Evolutionary conservation across 2,329 filamentous ascomycete genomes (phyloP), one percentile per base, ranked within the genome.

Genomic region (Arthrobotrys entomopaga): DNA sequence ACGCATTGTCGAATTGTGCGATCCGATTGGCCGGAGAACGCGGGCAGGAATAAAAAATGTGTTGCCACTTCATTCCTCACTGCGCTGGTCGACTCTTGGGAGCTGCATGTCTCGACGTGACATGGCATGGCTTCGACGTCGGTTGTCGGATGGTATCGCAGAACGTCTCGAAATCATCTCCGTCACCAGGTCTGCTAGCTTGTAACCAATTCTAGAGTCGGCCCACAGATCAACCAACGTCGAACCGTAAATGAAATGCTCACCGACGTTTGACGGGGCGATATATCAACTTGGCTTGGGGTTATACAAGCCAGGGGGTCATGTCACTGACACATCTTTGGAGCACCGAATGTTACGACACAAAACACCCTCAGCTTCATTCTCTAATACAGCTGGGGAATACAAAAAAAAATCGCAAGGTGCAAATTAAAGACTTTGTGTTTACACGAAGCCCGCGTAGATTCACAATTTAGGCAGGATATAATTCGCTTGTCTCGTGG

Each of bases 211-310:
- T 7, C 5, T 34, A 10, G 29, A 16, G 16, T 19, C 42, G 42
- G 42, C 16, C 42, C 42, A 46, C 42, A 19, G 42, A 46, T 46
- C 42, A 46, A 19, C 42, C 13, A 2, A n/a, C 42, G 6, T 15
- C 16, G 13, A 7, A 19, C 48, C 20, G 48, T 19, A 20, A 20
- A 13, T 24, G 16, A 50, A 34, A 1, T 34, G 3, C 29, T 7
- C 29, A 53, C 65, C 65, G 60, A 60, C 49, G 65, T 69, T 61
- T 69, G 49, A 56, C 56, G 56, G 63, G 29, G 38, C 34, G 16
- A 34, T 59, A 48, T 40, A 16, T 20, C 19, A 19, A 19, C 53
- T 19, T 20, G 63, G 40, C 42, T 43, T 19, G 26, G 26, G 24
- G 26, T 24, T 24, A 58, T 59, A 43, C 38, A 19, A 29, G 53